Base-by-base conservation (phyloP, 208 protist genomes). In the Lotmaria passim region DNA sequence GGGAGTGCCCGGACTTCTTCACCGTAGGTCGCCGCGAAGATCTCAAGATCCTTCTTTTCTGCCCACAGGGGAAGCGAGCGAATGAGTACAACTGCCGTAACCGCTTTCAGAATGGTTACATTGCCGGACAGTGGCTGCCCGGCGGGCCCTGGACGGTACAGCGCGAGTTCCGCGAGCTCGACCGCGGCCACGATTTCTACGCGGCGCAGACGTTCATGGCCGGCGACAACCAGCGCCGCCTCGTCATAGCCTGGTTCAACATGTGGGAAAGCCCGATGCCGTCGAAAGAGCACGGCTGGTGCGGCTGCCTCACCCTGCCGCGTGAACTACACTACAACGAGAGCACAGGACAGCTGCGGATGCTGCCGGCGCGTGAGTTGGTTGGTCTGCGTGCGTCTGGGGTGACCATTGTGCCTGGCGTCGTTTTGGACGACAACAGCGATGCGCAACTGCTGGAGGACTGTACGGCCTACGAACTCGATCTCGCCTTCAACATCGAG, bases 1-100 rank as follows among this genome's bases (percentile, higher is more conserved):
- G 80, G 76, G 80, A 86, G 65, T 86, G 80, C 55, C 80, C 75
- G 7, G 75, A 82, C 62, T 75, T 78, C 24, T 86, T 86, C 66
- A n/a, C n/a, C n/a, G n/a, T n/a, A n/a, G n/a, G n/a, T n/a, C 36
- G 62, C 1, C 39, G 78, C 11, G 52, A 47, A 2, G 43, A 67
- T 3, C 15, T 24, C 21, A 47, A 70, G 39, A 55, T 73, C 15
- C 39, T 87, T 0, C 36, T 87, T 15, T 80, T 69, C 62, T 87
- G 65, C 23, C 82, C 82, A 6, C 82, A 87, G 53, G 82, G 82
- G 0, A 59, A 75, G 66, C 47, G 56, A 4, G 7, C 50, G 15
- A 43, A 51, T 3, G 70, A 65, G 23, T 75, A 83, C 60, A 26
- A 26, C 4, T 64, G 69, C 64, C 67, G 73, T 43, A 87, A 87